Evolutionary conservation across 1,284 basidiomycete species (phyloP), one percentile per base, ranked within the genome.

Genomic region (Pholiota adiposa): DNA sequence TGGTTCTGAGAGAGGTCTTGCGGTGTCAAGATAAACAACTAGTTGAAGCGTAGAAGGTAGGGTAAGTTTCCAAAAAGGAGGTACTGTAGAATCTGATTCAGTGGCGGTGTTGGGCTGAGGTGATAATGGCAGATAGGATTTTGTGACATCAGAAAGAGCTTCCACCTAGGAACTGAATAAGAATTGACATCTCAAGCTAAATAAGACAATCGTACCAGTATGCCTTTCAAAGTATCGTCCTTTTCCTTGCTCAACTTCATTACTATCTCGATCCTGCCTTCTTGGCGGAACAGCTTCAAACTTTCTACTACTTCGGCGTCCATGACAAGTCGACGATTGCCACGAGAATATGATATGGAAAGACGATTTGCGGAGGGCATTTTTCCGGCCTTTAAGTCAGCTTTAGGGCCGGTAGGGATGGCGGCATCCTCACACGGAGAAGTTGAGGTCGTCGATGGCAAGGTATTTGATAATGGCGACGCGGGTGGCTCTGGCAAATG

Each of bases 261-360:
- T 18, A 79, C 70, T 19, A 98, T 88, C 72, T 98, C 96, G 60
- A 98, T 90, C 53, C 90, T 87, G 38, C 92, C 94, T 65, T 94
- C 91, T 31, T 83, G 82, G 53, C 97, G 84, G 76, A 86, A 90
- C 12, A 99, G 85, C 67, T 85, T 89, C 58, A 99, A 81, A 59
- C 83, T 84, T 46, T 92, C 87, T 34, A 98, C 92, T 21, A 93
- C 87, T 60, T 92, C 89, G 2, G 96, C 92, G 73, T 98, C 92
- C 61, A 98, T 83, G 25, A 96, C 90, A 49, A 99, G 81, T 36
- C 97, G 84, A 58, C 93, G 83, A 58, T 89, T 88, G 51, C 93
- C 94, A 43, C 90, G 89, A 62, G 95, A 94, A 73, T 97, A 99
- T 0, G 97, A 90, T 69, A 98, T 93, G 12, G 93, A 96, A n/a